Evolutionary conservation across 352 stramenopile species (phyloP).

Genomic region (Globisporangium uncinulatum): DNA sequence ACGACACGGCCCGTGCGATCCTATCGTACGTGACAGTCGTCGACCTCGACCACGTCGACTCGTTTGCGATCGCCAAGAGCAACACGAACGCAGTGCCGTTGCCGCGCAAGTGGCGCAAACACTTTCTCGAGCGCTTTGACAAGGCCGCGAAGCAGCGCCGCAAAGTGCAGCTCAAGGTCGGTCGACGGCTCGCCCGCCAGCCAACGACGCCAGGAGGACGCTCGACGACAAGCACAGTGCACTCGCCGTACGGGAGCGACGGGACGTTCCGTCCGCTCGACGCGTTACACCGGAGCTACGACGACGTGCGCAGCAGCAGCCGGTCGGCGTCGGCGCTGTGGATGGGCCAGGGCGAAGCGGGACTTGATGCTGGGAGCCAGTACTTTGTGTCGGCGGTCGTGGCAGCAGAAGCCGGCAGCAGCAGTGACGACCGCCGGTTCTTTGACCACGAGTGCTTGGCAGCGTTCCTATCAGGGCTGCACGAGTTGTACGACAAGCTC

Average conservation of each 20-base stretch:
- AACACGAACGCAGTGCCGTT: conserved; percentile 48
- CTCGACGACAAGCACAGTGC: conserved; percentile 24
- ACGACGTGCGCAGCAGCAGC: conserved; percentile 32
- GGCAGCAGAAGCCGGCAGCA: not conserved
- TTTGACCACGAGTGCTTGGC: conserved; percentile 58
- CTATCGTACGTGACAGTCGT: conserved; percentile 59
- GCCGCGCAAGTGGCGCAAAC: conserved; percentile 69
- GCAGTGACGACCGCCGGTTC: conserved; percentile 41
- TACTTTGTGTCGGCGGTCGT: conserved; percentile 19
- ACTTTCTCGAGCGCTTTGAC: conserved; percentile 70
- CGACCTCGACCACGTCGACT: conserved; percentile 51
- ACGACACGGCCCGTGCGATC: conserved; percentile 44
- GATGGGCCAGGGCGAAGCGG: conserved; percentile 8
- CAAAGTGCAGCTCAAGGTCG: conserved; percentile 51
- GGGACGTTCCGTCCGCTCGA: conserved; percentile 23
- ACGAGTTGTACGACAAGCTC: conserved; percentile 69
- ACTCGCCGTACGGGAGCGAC: conserved; percentile 20
- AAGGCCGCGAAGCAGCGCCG: conserved; percentile 59
- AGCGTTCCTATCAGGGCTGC: conserved; percentile 45
- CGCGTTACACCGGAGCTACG: conserved; percentile 26
- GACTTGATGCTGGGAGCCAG: conserved; percentile 21
- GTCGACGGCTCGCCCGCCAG: conserved; percentile 19
- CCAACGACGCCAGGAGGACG: conserved; percentile 27
- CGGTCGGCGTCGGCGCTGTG: conserved; percentile 18
- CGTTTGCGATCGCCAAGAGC: conserved; percentile 49